A percentile compares a stretch with the other conserved stretches of the same genome.
phyloP scores from a whole-genome alignment of 371 early-diverging fungal genomes.

The Chytridium lagenaria region DNA sequence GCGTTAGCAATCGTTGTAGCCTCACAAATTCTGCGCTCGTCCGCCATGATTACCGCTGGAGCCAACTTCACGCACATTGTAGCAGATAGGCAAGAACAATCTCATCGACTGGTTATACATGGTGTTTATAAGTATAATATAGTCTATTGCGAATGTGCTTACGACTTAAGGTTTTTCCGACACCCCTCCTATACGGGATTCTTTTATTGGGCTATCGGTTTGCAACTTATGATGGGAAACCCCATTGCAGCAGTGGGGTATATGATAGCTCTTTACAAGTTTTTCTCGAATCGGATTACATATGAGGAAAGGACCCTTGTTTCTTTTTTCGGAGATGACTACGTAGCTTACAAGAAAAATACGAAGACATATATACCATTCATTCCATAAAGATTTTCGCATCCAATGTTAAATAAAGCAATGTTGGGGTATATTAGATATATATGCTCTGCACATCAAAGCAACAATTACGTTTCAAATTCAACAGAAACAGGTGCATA shows the following conservation, averaged over 20 bases:
- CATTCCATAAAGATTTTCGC: conserved; percentile 13
- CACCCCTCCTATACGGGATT: conserved; percentile 94
- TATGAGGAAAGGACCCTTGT: conserved; percentile 77
- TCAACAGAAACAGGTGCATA: background rate
- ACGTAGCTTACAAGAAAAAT: conserved; percentile 56
- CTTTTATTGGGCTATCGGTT: conserved; percentile 81
- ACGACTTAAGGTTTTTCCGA: conserved; percentile 55
- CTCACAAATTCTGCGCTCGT: conserved; percentile 72
- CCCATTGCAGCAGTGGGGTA: conserved; percentile 73
- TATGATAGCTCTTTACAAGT: conserved; percentile 64
- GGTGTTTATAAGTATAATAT: conserved; percentile 78
- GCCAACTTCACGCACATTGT: conserved; percentile 83
- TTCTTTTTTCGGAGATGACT: conserved; percentile 81
- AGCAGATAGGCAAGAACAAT: conserved; percentile 62
- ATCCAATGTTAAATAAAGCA: background rate
- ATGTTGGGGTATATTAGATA: too few relatives aligned
- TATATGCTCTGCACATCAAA: too few relatives aligned
- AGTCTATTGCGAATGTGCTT: conserved; percentile 17
- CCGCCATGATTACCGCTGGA: conserved; percentile 81
- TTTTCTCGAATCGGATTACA: conserved; percentile 76
- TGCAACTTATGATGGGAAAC: conserved; percentile 73
- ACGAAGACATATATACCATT: conserved; percentile 62
- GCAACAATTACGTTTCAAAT: background rate
- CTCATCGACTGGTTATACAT: conserved; percentile 76
- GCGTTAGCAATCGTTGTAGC: conserved; percentile 66